Evolutionary conservation across 2,329 filamentous ascomycete genomes (phyloP), one percentile per base, ranked within the genome.

Genomic region (Nemania sp.): DNA sequence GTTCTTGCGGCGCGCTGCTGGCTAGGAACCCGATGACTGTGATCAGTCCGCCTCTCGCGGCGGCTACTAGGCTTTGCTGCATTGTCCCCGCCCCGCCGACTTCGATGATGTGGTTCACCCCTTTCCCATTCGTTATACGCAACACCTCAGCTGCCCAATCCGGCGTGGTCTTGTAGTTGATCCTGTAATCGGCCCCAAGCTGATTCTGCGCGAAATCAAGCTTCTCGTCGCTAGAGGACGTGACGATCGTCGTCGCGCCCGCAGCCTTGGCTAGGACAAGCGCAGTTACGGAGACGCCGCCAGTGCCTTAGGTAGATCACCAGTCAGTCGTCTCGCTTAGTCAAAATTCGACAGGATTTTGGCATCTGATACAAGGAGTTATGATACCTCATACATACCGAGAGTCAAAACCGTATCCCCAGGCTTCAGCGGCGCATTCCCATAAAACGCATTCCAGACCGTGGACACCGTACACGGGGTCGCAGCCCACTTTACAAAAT

Each of bases 191-290:
- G 2, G 74, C 77, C 8, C 78, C 77, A 22, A 68, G 66, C 12
- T 62, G 65, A 2, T 64, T 56, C 55, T 70, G 68, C 6, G 69
- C 71, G 3, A 64, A 43, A 6, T 67, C 61, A 5, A 80, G 69
- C 59, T 82, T 82, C 3, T 68, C 60, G 56, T 81, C 76, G 3
- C 74, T 77, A 0, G 79, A 80, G 0, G 79, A 81, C 1, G 80
- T 83, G 52, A 82, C 73, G 58, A 83, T 77, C 8, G 76, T 56
- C 30, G 64, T 71, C 0, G 72, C 73, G 9, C 70, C 76, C 1
- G 69, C 68, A 6, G 78, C 78, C 59, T 76, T 77, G 12, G 74
- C 79, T 47, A 79, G 68, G 46, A 75, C 71, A 52, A 78, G 64
- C 7, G 72, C 77, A 0, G 73, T 71, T 41, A 78, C 62, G 0